Base-by-base conservation (phyloP, 129 eudicot genomes). In the Sambucus nigra region DNA sequence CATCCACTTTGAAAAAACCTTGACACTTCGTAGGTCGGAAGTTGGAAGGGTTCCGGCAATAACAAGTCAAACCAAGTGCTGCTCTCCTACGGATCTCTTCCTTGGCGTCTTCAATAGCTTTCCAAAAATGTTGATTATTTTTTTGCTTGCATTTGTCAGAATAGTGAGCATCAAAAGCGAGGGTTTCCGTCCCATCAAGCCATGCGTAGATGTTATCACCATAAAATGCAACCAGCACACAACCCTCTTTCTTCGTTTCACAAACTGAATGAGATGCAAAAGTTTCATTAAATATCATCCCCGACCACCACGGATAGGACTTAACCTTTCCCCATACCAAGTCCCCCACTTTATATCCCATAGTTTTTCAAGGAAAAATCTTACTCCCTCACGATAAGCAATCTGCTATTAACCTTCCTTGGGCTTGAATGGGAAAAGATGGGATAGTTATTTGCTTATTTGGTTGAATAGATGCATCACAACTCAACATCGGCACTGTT, bases 231-330 rank as follows among this genome's bases (percentile, higher is more conserved):
- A 76, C 77, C 15, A 70, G 59, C 13, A 55, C 5, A 28, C 25
- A 33, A 20, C 70, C n/a, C 50, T 76, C 40, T 15, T 18, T 42
- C 60, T 76, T 70, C 5, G 48, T 13, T 13, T 45, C 22, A 15
- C 16, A 26, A 52, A 46, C 55, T 2, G 38, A 10, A 9, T 47
- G 42, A 35, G 6, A 35, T 14, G 71, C 49, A 21, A 51, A 44
- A 25, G 59, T n/a, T 58, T 76, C 77, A 47, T 61, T 20, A 21
- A 28, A 70, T 2, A 76, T 23, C 2, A 56, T 56, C 33, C 76
- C 60, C 0, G 79, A 73, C 73, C 83, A 77, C 76, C 76, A 77
- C 13, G 69, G 75, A 47, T 68, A 47, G 8, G 19, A 26, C 17
- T 55, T 17, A 13, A 65, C 39, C 58, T 64, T 72, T 13, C 64